These are phyloP conservation scores for Lipomyces yamadae DNA, from an alignment of 805 yeast species.

Conservation along the genomic window DNA sequence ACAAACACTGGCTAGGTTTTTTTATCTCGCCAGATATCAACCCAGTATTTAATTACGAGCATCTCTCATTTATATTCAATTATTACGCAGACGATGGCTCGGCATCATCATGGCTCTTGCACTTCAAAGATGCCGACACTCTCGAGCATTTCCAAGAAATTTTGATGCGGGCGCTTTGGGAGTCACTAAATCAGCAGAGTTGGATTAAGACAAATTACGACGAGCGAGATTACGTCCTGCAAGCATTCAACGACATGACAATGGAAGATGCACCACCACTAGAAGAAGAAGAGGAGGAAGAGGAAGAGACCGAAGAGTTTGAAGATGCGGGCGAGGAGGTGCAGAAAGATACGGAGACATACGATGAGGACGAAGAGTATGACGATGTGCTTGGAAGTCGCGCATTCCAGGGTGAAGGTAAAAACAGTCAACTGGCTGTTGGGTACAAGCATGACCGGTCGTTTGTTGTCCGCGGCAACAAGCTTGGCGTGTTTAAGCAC, in stretches of 20 bases:
- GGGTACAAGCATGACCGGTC: constrained; percentile 74
- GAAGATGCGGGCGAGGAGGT: constrained; percentile 20
- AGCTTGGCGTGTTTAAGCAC: constrained; percentile 77
- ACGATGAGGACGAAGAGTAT: constrained; percentile 42
- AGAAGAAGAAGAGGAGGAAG: constrained; percentile 46
- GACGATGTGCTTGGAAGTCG: constrained; percentile 51
- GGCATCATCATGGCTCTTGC: constrained; percentile 66
- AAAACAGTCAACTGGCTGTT: constrained; percentile 70
- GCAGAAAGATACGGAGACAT: constrained; percentile 15
- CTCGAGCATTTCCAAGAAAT: constrained; percentile 58
- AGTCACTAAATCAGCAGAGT: constrained; percentile 55
- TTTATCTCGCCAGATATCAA: constrained; percentile 57
- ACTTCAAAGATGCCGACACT: constrained; percentile 52
- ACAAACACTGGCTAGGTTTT: constrained; percentile 48
- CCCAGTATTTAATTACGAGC: constrained; percentile 67
- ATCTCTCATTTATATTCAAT: constrained; percentile 69
- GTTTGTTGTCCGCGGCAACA: constrained; percentile 77
- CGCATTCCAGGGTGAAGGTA: constrained; percentile 46
- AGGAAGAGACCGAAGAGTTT: constrained; percentile 49
- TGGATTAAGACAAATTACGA: constrained; percentile 53
- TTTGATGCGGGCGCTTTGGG: constrained; percentile 64
- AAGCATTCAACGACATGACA: constrained; percentile 55
- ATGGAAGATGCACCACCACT: constrained; percentile 46
- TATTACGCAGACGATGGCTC: constrained; percentile 48
- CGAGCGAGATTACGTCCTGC: constrained; percentile 62